Base-by-base conservation (phyloP, 352 stramenopile genomes). In the Globisporangium irregulare region DNA sequence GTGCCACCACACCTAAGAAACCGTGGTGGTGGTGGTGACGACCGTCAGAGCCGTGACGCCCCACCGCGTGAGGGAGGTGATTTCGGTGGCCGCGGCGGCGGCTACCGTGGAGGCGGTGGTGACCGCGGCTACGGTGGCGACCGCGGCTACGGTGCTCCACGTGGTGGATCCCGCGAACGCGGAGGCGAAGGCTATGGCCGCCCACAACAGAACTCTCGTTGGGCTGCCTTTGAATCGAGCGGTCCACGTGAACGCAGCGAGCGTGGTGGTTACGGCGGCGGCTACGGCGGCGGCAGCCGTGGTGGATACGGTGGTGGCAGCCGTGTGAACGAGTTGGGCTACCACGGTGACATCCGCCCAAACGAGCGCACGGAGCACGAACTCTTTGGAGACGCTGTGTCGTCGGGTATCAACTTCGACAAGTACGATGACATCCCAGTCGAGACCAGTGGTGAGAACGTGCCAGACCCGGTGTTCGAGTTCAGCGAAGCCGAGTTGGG, bases 371-470 rank as follows among this genome's bases (percentile, higher is more conserved):
- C 99, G 1, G 95, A 98, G 73, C 82, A 89, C 51, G 82, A 98
- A 68, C 79, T 98, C 27, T 98, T 98, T 72, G 87, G 87, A n/a
- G 88, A 95, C 70, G 82, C 78, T 56, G 91, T 97, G 70, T 98
- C 91, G 29, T 98, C 95, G 22, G 97, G 97, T 48, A 99, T 99
- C 75, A 99, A 99, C 85, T 99, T 99, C 80, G 97, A 99, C 85
- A 98, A 97, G 68, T 99, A 99, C 76, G 96, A 99, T 74, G 96
- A 98, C 60, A 99, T 99, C 59, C 96, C 95, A n/a, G 95, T 99
- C 12, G 96, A 99, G 75, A 97, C 94, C 57, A 97, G 84, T 69
- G 96, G 96, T 67, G 89, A 97, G 63, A 94, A 98, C 67, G 81
- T 97, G 46, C 97, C 97, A 38, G 90, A 98, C 38, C 92, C 94